These are phyloP conservation scores for Trichoderma arundinaceum DNA, from an alignment of 2,329 filamentous ascomycete genomes.

Conservation along the genomic window DNA sequence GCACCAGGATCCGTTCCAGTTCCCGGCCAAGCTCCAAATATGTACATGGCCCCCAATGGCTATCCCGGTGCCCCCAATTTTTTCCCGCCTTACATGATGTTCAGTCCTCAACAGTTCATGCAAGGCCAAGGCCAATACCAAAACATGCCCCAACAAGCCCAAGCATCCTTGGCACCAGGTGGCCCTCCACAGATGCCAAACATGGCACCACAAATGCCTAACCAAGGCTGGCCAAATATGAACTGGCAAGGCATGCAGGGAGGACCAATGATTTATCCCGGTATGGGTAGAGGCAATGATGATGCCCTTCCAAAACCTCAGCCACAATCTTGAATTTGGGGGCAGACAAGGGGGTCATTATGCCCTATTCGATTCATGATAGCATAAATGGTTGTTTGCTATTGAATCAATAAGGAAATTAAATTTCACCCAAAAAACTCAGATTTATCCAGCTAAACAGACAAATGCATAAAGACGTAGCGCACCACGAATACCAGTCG, in stretches of 20 bases:
- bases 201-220: neutral
- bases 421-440: too few species aligned
- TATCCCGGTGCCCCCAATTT: neutral
- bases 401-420: too few species aligned
- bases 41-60: neutral
- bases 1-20: neutral
- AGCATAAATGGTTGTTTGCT: too few species aligned
- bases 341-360: too few species aligned
- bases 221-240: neutral
- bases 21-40: neutral
- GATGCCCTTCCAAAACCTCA: neutral
- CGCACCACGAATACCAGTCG: too few species aligned
- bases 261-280: neutral
- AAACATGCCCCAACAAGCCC: neutral
- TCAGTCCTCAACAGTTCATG: neutral
- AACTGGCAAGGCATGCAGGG: conserved; percentile 8
- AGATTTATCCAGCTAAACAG: too few species aligned
- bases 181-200: neutral
- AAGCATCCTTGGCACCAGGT: neutral
- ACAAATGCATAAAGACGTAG: too few species aligned
- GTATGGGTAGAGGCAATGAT: neutral
- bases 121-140: conserved; percentile 5
- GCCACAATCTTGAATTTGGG: neutral
- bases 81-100: conserved; percentile 3
- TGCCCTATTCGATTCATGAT: too few species aligned